A percentile compares a stretch with the other conserved stretches of the same genome.
Evolutionary conservation across 2,329 filamentous ascomycete species (phyloP).

Genomic region (Hyphodiscus sp.): DNA sequence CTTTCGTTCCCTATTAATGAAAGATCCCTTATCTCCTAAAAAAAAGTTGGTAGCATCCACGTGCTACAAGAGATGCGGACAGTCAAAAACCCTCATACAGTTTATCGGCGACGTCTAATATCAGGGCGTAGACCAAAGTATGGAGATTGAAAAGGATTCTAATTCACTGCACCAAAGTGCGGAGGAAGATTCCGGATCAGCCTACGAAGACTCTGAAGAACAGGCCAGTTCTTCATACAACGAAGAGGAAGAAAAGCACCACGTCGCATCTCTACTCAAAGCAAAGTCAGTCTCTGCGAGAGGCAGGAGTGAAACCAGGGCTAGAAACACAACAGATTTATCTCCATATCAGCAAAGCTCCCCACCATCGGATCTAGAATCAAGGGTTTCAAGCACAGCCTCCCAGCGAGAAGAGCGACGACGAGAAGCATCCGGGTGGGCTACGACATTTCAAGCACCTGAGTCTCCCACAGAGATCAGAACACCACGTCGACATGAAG

Average conservation of each 20-base stretch:
- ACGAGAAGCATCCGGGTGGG: slow-evolving; percentile 21
- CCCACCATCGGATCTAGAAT: neutral
- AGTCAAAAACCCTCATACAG: slow-evolving; percentile 1
- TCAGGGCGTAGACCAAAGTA: slow-evolving; percentile 4
- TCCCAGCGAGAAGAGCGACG: slow-evolving; percentile 9
- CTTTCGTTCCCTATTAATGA: no score
- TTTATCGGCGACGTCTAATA: slow-evolving; percentile 16
- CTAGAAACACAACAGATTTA: neutral
- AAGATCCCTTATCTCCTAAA: no score
- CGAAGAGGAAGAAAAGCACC: neutral
- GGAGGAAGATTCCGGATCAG: slow-evolving; percentile 25
- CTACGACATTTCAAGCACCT: slow-evolving; percentile 22
- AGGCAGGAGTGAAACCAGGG: neutral
- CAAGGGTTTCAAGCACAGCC: neutral
- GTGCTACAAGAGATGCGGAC: slow-evolving; percentile 12
- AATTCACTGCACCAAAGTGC: neutral
- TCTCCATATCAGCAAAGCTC: neutral
- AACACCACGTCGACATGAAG: slow-evolving; percentile 11
- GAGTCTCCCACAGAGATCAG: slow-evolving; percentile 19
- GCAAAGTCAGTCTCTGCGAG: neutral
- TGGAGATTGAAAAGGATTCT: slow-evolving; percentile 16
- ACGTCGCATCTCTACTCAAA: slow-evolving; percentile 4
- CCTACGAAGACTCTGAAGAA: slow-evolving; percentile 21
- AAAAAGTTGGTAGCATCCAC: no score
- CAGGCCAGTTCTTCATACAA: slow-evolving; percentile 11